Percentiles rank a stretch among this genome's conserved stretches.
phyloP scores from a whole-genome alignment of 345 rosid species.

The rapeseed (Brassica napus) region Da-Ae NC_063444.1:14776501-14777000 shows the following conservation, averaged over 20 bases:
- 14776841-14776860: neutral
- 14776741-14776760: constrained; percentile 20
- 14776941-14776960: constrained; percentile 33
- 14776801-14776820: constrained; percentile 23
- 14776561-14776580: neutral
- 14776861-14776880: neutral
- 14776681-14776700: constrained; percentile 35
- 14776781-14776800: constrained; percentile 36
- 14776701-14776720: constrained; percentile 27
- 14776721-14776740: constrained; percentile 26
- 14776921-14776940: constrained; percentile 32
- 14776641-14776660: constrained; percentile 32
- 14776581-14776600: constrained; percentile 15
- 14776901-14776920: constrained; percentile 21
- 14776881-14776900: constrained; percentile 12
- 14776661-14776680: constrained; percentile 34
- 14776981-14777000: constrained; percentile 35
- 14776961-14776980: constrained; percentile 17
- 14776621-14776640: constrained; percentile 37
- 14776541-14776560: neutral
- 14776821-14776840: constrained; percentile 10
- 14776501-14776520: neutral
- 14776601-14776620: constrained; percentile 32
- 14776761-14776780: constrained; percentile 19
- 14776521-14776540: constrained; percentile 13